These are phyloP conservation scores for Davidsoniella australis DNA, from an alignment of 2,329 filamentous ascomycete genomes.

Conservation along the genomic window DNA sequence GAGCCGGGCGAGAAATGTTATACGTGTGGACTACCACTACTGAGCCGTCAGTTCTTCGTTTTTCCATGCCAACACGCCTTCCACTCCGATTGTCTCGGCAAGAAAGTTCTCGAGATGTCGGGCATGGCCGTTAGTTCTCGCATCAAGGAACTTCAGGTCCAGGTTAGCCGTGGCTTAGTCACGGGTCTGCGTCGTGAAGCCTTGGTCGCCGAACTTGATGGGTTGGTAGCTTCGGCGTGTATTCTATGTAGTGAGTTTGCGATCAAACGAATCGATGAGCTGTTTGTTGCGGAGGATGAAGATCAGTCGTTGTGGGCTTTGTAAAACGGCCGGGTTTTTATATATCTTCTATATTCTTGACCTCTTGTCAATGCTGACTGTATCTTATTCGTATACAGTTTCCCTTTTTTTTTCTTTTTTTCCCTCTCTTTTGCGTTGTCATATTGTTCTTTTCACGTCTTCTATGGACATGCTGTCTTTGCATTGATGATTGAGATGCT, in stretches of 20 bases:
- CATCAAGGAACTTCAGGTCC: conserved; percentile 71
- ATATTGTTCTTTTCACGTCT: not conserved
- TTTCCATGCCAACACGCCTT: conserved; percentile 98
- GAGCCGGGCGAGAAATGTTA: conserved; percentile 93
- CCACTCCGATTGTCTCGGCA: conserved; percentile 83
- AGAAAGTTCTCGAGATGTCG: conserved; percentile 66
- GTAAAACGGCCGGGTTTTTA: conserved; percentile 20
- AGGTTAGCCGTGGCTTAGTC: conserved; percentile 61
- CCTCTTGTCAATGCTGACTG: too few species aligned
- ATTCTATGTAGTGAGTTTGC: conserved; percentile 90
- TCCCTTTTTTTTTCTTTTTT: not conserved
- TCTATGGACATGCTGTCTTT: not conserved
- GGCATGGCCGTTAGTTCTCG: conserved; percentile 58
- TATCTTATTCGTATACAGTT: not conserved
- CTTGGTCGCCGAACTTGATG: conserved; percentile 76
- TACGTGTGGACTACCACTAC: conserved; percentile 65
- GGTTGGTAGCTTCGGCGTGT: conserved; percentile 77
- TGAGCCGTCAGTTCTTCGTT: conserved; percentile 90
- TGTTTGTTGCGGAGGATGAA: conserved; percentile 63
- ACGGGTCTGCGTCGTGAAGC: conserved; percentile 58
- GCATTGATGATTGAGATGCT: not conserved
- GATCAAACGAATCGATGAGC: conserved; percentile 85
- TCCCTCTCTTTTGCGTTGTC: not conserved
- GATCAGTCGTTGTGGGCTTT: conserved; percentile 66
- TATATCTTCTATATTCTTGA: too few species aligned